Base-by-base conservation (phyloP, 352 stramenopile genomes). In the Aphanomyces stellatus region DNA sequence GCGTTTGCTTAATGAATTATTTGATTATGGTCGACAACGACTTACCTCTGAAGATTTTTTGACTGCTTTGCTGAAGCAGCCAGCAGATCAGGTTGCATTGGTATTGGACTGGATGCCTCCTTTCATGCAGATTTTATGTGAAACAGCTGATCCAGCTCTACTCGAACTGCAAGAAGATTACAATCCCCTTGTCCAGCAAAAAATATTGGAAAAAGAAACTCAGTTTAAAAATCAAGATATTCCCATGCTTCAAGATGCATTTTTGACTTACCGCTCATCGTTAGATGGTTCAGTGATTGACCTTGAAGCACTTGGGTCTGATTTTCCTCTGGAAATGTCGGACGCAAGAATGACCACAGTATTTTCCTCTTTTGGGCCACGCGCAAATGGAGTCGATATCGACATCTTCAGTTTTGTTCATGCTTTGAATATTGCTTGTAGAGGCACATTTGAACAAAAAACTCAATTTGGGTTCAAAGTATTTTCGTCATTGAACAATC, bases 351-450 rank as follows among this genome's bases (percentile, higher is more conserved):
- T 95, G 40, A 70, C 71, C 27, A 82, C 79, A 3, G 81, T 93
- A 19, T 95, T 95, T 65, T 72, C 79, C 3, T 90, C 74, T 63
- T 93, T 93, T 74, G 87, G 87, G 0, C 79, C 79, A 25, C 82
- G 87, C 6, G 87, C 87, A 1, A 92, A 90, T 57, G 85, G 85
- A 13, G 67, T 73, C 10, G 85, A 93, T 53, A 91, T 95, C 55
- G 87, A 93, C 31, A 76, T 95, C 33, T 95, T 95, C 62, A 90
- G 80, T 64, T 95, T 95, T 69, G 85, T 95, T 13, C 86, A 89
- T 62, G 80, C 82, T 8, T 73, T 95, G 25, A 82, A 81, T 37
- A 86, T 90, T 53, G 80, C 87, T 1, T 93, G 87, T 46, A 80
- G 87, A 40, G 85, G 87, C 8, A 88, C 75, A 0, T 66, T 61